Base-by-base conservation (phyloP, 208 protist species). In the Naegleria gruberi region DNA sequence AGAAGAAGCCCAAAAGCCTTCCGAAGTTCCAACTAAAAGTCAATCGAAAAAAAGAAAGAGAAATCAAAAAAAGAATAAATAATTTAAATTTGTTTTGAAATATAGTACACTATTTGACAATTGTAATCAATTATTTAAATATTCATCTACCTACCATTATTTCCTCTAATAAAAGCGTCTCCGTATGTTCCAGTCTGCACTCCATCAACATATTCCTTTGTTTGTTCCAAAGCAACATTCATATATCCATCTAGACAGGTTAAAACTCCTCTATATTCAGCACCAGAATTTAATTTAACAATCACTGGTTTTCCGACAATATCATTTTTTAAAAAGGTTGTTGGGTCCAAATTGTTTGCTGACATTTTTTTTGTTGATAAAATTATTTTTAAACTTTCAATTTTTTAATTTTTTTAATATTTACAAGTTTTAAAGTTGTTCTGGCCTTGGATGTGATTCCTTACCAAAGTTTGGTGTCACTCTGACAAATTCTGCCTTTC, bases 141-240 rank as follows among this genome's bases (percentile, higher is more conserved):
- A n/a, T n/a, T n/a, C n/a, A n/a, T n/a, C n/a, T n/a, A 82, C 90
- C 4, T 90, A 96, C 94, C 96, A 92, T 98, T 98, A 91, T 97
- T 98, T 40, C 96, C 96, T 81, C 96, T 92, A 82, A 98, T 96
- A 92, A 98, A 98, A 34, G 95, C 92, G 90, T 98, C 96, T 43
- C 95, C 95, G 88, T 97, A 98, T 82, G 93, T 96, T 55, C 92
- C 95, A 90, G 93, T 96, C 41, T 96, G 90, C 90, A 95, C 93
- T 12, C 96, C 96, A 87, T 97, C 94, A 30, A 95, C 90, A 90
- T 95, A 97, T 90, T 98, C 96, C 89, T 98, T 95, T 0, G 96
- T 97, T 45, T 96, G 94, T 92, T 98, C 96, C 93, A 98, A 93
- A 26, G 96, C 96, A 65, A 98, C 96, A 92, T 98, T 98, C 96